Base-by-base conservation (phyloP, 1,139 yeast species). In the Diutina sp. region DNA sequence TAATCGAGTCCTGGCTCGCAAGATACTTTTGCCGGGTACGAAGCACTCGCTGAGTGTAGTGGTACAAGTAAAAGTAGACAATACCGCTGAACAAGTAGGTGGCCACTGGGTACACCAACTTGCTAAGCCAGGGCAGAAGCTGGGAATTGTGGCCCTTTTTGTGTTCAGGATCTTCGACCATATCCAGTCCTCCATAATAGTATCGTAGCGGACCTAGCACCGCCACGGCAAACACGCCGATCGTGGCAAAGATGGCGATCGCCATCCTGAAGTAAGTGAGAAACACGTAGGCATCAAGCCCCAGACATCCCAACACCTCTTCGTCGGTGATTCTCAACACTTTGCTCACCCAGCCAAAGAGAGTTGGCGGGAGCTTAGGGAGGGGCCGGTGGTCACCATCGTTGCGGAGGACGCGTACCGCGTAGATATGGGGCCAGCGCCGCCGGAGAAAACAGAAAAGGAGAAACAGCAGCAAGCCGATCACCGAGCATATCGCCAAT, bases 1-100 rank as follows among this genome's bases (percentile, higher is more conserved):
- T 90, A 57, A 93, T 81, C 6, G 97, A 86, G 66, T 88, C 87
- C 67, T 91, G 98, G 56, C 84, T 80, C 0, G 98, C 99, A 61
- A 93, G 73, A 66, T 88, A 88, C 61, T 78, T 76, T 67, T 93
- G 99, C 21, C 66, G 66, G 58, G 79, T 81, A 57, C 84, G 69
- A 9, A 69, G 67, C 14, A 59, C 60, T 1, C 77, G 76, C 51
- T 73, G 74, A 29, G 71, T 69, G 57, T 73, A 77, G 55, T 70
- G 70, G 57, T 74, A 63, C 59, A 81, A 65, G 54, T 69, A 66
- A 55, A 68, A 71, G 0, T 87, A 87, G 21, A 73, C 70, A 29
- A 74, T 65, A 45, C 68, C 64, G 3, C 79, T 73, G 60, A 76
- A 76, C 11, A 73, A 64, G 60, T 76, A 76, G 7, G 79, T 74